Base-by-base conservation (phyloP, 1,139 yeast species). In the Sugiyamaella sp. region DNA sequence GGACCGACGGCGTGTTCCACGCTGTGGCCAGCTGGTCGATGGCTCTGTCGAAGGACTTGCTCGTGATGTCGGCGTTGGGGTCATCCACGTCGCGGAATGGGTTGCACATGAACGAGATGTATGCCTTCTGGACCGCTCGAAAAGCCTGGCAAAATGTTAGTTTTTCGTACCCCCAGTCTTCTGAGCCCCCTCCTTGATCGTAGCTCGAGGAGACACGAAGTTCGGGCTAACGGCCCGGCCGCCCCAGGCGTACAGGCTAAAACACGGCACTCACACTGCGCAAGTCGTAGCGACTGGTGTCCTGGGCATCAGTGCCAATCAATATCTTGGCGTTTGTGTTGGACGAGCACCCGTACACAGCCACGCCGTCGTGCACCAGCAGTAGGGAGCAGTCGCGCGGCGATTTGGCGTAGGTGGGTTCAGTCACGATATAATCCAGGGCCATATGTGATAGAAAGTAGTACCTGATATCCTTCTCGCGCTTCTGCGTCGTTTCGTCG, bases 391-490 rank as follows among this genome's bases (percentile, higher is more conserved):
- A 68, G 49, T 71, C 73, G 19, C 63, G 57, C 4, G 68, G 58
- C 5, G 60, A 58, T 22, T 60, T 70, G 29, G 64, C 49, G 22
- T 60, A 60, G 29, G 58, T 60, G 39, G 59, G 61, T 46, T 68
- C 69, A 0, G 66, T 61, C 32, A 64, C 62, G 8, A 72, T 65
- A 51, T 73, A 74, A 61, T 74, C 77, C 33, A 74, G 65, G 3
- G 77, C 70, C 74, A 74, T 73, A 57, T 74, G 75, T 4, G 77
- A 73, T 9, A 74, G 64, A 53, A 73, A 72, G 51, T 73, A 73
- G 60, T 67, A 70, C 44, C 70, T 63, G 19, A 62, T 56, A 19
- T 59, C 60, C n/a, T 52, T 55, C 4, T 60, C 56, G 9, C 48
- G 47, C 9, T 33, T 14, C 17, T 46, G 16, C 10, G 25, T 37